Base-by-base conservation (phyloP, 169 alveolate species). In the Fabrea salina region DNA sequence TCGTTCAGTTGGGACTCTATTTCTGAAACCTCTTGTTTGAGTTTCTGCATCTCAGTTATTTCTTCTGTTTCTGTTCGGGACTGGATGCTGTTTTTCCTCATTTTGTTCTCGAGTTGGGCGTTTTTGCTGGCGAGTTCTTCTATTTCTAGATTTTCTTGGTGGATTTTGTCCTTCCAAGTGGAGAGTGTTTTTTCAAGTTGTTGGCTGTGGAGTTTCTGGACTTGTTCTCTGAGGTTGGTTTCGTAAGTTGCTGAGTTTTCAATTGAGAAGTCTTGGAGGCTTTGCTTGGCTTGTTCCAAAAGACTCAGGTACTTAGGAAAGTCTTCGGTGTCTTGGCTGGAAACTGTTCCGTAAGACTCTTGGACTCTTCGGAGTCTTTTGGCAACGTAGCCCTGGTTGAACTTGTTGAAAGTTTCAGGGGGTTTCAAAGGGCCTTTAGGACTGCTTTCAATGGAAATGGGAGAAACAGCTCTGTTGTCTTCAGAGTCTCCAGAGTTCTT, bases 221-320 rank as follows among this genome's bases (percentile, higher is more conserved):
- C 50, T 4, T 16, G n/a, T 2, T 61, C 49, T 33, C 74, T 13
- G 3, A 61, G 74, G n/a, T 33, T 16, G 1, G 11, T 35, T 61
- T 61, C 74, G 16, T 13, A 30, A 2, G 16, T 16, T 56, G 16
- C 40, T 56, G 67, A 11, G 67, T n/a, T n/a, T n/a, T n/a, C n/a
- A 16, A 16, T 13, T 61, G 51, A 16, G 16, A n/a, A 61, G 11
- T 25, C 25, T 11, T 35, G 16, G 13, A 11, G 8, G 32, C 39
- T 2, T 61, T 61, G 39, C 51, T 61, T 61, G 50, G 74, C 74
- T 61, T 61, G 54, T 61, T 61, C 74, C 39, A 61, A 27, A 32
- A 61, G 49, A 27, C 37, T 33, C n/a, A 61, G 74, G 32, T 32
- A 30, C 13, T 30, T 13, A 32, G 39, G 74, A n/a, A 61, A 13